Conservation (phyloP, 345 rosid species). For the Hibiscus syriacus region DNA sequence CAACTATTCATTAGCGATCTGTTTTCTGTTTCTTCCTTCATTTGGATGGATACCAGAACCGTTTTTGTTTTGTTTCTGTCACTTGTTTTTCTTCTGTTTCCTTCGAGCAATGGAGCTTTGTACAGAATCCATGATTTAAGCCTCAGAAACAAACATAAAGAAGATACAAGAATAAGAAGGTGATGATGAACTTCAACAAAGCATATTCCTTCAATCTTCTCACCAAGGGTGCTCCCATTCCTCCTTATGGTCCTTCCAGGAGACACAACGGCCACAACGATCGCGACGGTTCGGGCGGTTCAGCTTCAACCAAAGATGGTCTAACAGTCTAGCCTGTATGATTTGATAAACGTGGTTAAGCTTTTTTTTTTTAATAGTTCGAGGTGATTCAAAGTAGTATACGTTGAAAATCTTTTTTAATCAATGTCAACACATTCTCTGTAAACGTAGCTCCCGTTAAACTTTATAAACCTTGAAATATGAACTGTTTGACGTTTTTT, state of each 20-base stretch:
- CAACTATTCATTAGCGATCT: no score
- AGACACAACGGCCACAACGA: slow-evolving; percentile 14
- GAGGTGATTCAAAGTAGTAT: no score
- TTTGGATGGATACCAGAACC: slow-evolving; percentile 19
- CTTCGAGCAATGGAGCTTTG: slow-evolving; percentile 1
- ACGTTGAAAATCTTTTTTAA: no score
- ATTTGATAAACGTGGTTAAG: neutral
- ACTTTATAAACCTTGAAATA: no score
- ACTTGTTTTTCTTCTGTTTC: slow-evolving; percentile 14
- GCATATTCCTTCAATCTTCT: neutral
- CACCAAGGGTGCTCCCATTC: slow-evolving; percentile 19
- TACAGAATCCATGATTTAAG: neutral
- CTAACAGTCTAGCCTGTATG: neutral
- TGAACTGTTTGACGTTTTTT: no score
- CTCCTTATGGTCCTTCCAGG: slow-evolving; percentile 34
- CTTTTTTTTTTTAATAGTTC: no score
- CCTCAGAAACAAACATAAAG: neutral
- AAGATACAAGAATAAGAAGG: neutral
- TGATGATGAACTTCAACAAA: neutral
- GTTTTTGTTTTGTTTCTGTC: slow-evolving; percentile 4
- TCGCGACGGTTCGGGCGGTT: neutral
- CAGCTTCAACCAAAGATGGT: neutral
- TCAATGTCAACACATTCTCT: no score
- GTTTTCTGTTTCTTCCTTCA: neutral
- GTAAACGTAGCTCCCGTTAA: no score